Conservation (phyloP, 2,329 filamentous ascomycete species). For the Fulvia fulva region DNA sequence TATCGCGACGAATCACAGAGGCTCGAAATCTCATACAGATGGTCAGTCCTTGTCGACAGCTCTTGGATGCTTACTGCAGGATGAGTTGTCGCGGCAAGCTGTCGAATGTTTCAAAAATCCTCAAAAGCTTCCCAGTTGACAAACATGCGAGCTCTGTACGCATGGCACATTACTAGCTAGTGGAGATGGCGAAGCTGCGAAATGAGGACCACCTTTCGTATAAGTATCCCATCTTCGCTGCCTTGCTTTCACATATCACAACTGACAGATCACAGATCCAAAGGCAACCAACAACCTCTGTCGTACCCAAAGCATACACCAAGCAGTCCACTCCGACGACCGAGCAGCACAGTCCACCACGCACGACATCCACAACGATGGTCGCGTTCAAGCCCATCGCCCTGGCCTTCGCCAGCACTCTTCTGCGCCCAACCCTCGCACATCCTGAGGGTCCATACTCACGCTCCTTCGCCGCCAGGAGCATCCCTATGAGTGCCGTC, state of each 20-base stretch:
- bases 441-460: not conserved
- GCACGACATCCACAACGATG: not conserved
- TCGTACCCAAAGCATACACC: not conserved
- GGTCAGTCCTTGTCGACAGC: no score
- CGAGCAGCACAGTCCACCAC: not conserved
- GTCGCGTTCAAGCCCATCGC: not conserved
- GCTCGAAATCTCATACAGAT: no score
- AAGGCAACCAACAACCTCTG: not conserved
- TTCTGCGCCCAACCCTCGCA: not conserved
- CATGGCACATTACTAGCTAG: not conserved
- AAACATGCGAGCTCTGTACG: not conserved
- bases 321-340: not conserved
- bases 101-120: not conserved
- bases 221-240: not conserved
- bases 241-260: not conserved
- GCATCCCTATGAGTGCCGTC: not conserved
- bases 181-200: not conserved
- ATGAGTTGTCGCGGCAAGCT: no score
- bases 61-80: no score
- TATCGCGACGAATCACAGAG: no score
- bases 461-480: not conserved
- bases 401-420: not conserved
- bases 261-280: not conserved
- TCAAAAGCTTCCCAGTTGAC: not conserved
- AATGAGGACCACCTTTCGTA: not conserved